phyloP scores from a whole-genome alignment of 2,329 filamentous ascomycete species.

The Penicillium carneum region DNA sequence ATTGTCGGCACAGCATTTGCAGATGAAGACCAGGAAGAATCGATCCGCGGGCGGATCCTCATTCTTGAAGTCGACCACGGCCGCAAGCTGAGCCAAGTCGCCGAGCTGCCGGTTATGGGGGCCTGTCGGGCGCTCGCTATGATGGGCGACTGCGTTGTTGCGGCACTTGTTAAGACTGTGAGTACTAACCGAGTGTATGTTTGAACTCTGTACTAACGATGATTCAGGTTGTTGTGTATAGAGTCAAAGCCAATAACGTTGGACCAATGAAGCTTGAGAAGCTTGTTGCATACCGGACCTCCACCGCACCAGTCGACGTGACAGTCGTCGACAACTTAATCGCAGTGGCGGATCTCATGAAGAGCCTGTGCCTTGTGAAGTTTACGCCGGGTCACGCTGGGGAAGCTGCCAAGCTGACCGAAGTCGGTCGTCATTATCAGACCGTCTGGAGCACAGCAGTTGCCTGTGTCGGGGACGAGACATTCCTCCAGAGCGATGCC shows the following conservation, averaged over 20 bases:
- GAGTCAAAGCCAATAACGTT: conserved; percentile 51
- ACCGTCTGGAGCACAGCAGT: conserved; percentile 83
- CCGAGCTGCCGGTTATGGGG: conserved; percentile 74
- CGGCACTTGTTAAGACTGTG: conserved; percentile 87
- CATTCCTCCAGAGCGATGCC: conserved; percentile 83
- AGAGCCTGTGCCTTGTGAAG: conserved; percentile 81
- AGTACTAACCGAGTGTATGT: conserved; percentile 32
- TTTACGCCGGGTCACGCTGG: conserved; percentile 67
- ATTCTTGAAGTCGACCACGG: conserved; percentile 79
- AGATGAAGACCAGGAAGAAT: conserved; percentile 64
- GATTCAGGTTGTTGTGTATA: conserved; percentile 65
- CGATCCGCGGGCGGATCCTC: conserved; percentile 77
- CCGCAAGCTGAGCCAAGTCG: conserved; percentile 74
- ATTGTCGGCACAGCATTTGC: conserved; percentile 88
- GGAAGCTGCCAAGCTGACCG: conserved; percentile 68
- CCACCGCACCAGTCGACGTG: conserved; percentile 83
- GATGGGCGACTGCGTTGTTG: conserved; percentile 78
- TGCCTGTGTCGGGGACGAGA: conserved; percentile 72
- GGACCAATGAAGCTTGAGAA: conserved; percentile 66
- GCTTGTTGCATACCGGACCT: conserved; percentile 77
- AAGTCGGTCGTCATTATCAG: conserved; percentile 81
- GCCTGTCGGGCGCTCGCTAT: conserved; percentile 81
- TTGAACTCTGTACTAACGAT: conserved; percentile 26
- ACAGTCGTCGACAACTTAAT: conserved; percentile 77
- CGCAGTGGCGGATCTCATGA: conserved; percentile 90